Base-by-base conservation (phyloP, 2,329 filamentous ascomycete species). In the Sphaceloma murrayae region DNA sequence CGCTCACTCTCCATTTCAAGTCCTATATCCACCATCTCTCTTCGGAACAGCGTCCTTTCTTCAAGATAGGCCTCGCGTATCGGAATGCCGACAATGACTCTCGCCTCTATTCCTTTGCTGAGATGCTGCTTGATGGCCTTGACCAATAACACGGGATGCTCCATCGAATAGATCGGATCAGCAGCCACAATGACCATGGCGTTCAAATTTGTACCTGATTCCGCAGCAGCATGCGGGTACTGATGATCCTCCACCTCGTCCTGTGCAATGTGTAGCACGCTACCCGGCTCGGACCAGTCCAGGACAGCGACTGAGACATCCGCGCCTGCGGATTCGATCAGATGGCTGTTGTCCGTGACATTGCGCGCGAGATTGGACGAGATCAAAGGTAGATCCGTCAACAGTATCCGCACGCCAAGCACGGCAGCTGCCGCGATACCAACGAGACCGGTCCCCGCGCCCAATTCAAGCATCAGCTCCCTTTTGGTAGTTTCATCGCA, bases 361-460 rank as follows among this genome's bases (percentile, higher is more conserved):
- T 96, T 98, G 53, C 75, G 70, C n/a, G 70, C 64, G 3, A 96
- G 71, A 52, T 96, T 96, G 0, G 79, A 70, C 36, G 89, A 73
- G 54, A 96, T 95, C n/a, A 73, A 73, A 0, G 84, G 81, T 19
- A 96, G 67, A 58, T 96, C 91, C 26, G 85, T 94, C 43, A 95
- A 68, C 7, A 82, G 66, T 3, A 94, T 81, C 13, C 73, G 65
- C 1, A 73, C 72, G 32, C 68, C 67, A 68, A 83, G 82, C 17
- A 85, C 67, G 10, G 77, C 78, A 5, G 87, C 85, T 17, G 88
- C 85, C 1, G 88, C 82, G 32, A 96, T 68, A 0, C 91, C 91
- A 7, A 94, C 75, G n/a, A 98, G 72, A 0, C 89, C 89, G 0
- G 89, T 96, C 0, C 91, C 89, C 0, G 89, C 80, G 3, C 89